These are phyloP conservation scores for Chenopodium berlandieri DNA, from an alignment of 148 eudicot genomes.

Conservation along the genomic window DNA sequence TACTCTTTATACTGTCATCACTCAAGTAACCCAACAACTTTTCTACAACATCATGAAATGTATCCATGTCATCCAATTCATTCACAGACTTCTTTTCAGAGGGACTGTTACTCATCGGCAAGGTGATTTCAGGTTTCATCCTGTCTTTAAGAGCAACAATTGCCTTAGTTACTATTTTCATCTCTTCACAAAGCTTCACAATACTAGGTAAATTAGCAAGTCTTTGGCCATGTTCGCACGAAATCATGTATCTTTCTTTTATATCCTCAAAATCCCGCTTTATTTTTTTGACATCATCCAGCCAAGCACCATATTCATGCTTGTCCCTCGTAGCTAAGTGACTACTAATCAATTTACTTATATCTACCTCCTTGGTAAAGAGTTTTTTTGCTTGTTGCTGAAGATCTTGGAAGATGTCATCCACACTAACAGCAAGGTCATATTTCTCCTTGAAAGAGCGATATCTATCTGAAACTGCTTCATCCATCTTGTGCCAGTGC, in stretches of 20 bases:
- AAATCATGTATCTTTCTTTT: slow-evolving; percentile 2
- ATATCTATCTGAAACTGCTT: background rate
- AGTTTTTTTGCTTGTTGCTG: slow-evolving; percentile 15
- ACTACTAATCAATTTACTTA: background rate
- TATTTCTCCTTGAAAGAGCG: background rate
- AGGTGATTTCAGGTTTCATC: slow-evolving; percentile 6
- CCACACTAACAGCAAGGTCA: slow-evolving; percentile 12
- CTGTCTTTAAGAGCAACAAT: slow-evolving; percentile 1
- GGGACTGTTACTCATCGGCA: background rate
- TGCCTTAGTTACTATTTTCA: slow-evolving; percentile 5
- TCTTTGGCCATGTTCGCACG: background rate
- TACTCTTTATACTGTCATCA: slow-evolving; percentile 20
- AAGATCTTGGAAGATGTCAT: slow-evolving; percentile 23
- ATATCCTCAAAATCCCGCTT: slow-evolving; percentile 12
- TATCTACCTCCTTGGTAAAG: slow-evolving; percentile 20
- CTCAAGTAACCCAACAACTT: slow-evolving; percentile 19
- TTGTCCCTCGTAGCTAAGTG: background rate
- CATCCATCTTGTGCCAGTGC: background rate
- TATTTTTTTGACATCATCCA: slow-evolving; percentile 12
- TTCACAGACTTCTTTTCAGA: background rate
- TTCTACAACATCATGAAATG: slow-evolving; percentile 15
- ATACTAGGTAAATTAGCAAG: background rate
- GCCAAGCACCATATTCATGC: slow-evolving; percentile 14
- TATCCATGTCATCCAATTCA: slow-evolving; percentile 4
- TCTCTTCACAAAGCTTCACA: slow-evolving; percentile 18